A percentile compares a stretch with the other conserved stretches of the same genome.
phyloP scores from a whole-genome alignment of 1,284 basidiomycete species.

The Boletus subluridellus region DNA sequence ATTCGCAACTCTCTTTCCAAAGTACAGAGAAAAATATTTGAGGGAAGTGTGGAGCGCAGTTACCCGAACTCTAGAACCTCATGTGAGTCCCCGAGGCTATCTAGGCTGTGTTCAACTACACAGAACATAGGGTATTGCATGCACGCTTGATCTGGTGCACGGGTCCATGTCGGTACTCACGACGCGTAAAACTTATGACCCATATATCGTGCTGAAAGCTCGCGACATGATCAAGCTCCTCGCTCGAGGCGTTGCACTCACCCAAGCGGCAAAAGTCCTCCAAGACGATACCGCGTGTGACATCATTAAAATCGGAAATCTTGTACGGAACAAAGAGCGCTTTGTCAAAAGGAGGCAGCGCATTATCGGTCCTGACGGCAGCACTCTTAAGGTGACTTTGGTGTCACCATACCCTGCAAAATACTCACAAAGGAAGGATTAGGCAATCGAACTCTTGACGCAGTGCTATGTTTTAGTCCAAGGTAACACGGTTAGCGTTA shows the following conservation, averaged over 20 bases:
- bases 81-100: constrained; percentile 47
- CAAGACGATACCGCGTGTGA: constrained; percentile 92
- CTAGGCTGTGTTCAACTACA: not conserved
- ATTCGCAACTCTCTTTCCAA: constrained; percentile 97
- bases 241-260: constrained; percentile 82
- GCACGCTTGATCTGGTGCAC: constrained; percentile 92
- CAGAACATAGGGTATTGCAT: constrained; percentile 70
- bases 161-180: constrained; percentile 98
- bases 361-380: constrained; percentile 96
- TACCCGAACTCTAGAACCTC: constrained; percentile 79
- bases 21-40: constrained; percentile 96
- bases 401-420: not conserved
- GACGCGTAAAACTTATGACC: constrained; percentile 95
- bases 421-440: constrained; percentile 15
- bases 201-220: constrained; percentile 94
- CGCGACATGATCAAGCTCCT: constrained; percentile 95
- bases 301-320: constrained; percentile 95
- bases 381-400: constrained; percentile 79
- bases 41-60: constrained; percentile 93
- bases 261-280: constrained; percentile 86
- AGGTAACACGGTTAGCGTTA: constrained; percentile 96
- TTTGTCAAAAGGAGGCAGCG: constrained; percentile 96
- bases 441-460: constrained; percentile 97
- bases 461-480: constrained; percentile 98
- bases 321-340: constrained; percentile 94